Base-by-base conservation (phyloP, 495 filamentous ascomycete species). In the Hyaloscypha hepaticicola region DNA sequence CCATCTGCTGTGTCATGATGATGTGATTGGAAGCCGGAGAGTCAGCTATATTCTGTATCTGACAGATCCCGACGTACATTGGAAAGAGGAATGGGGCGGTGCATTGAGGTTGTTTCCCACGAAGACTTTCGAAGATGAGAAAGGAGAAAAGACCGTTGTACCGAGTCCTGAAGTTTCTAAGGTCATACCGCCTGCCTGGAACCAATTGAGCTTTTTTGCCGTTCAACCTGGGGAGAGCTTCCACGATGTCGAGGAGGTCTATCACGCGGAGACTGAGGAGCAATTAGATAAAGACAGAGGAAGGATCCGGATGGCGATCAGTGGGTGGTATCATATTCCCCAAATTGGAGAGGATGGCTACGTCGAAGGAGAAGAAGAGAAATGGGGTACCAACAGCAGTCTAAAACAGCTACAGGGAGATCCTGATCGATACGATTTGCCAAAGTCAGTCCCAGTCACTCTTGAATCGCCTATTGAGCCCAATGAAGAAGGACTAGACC, bases 291-390 rank as follows among this genome's bases (percentile, higher is more conserved):
- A 84, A 64, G 83, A 88, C 34, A 87, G 87, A 50, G 82, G 82
- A 7, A 85, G 95, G 52, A 85, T 96, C 50, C 85, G 95, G 61
- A 97, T 98, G 92, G 95, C 95, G 27, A 98, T 99, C 68, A 96
- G 91, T 66, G 95, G 95, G n/a, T 99, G 95, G 95, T 99, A 92
- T 77, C 95, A 99, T 73, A 97, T 99, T 59, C 96, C 95, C 0
- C 95, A 99, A 73, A 79, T 90, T 66, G 95, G 95, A 38, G 95
- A 99, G 72, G 91, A 94, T n/a, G 96, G 95, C 11, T 98, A 88
- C 67, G 87, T 93, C 60, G 81, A 88, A 66, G 96, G 94, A 1
- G 79, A 92, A n/a, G 95, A 98, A 74, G 90, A 92, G 76, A 87
- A 88, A 72, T 82, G 95, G 24, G 91, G 90, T 12, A 88, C 90